These are phyloP conservation scores for Bremia lactucae DNA, from an alignment of 352 stramenopile genomes.

Conservation along the genomic window DNA sequence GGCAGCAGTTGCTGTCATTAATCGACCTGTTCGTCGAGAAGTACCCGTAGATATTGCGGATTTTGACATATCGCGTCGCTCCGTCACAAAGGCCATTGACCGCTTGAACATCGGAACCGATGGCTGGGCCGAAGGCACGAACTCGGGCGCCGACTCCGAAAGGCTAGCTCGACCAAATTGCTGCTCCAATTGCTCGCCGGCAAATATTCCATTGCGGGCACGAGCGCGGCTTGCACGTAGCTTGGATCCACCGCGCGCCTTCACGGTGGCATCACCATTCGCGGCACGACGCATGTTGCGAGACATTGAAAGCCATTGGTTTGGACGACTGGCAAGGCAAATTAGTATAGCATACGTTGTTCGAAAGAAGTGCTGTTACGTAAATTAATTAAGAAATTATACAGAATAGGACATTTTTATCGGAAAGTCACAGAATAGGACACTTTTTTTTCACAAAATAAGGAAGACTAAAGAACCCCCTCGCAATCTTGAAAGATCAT, in stretches of 20 bases:
- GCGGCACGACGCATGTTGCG: constrained; percentile 4
- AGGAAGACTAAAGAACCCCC: too few species aligned
- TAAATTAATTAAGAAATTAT: too few species aligned
- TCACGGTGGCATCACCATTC: background rate
- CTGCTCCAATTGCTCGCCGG: constrained; percentile 53
- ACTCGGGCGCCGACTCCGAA: constrained; percentile 44
- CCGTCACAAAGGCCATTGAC: constrained; percentile 47
- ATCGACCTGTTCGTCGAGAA: constrained; percentile 8
- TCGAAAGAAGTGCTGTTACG: too few species aligned
- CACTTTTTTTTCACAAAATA: too few species aligned
- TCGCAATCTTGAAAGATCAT: too few species aligned
- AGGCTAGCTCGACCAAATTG: constrained; percentile 32
- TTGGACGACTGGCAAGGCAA: too few species aligned
- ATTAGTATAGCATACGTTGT: too few species aligned
- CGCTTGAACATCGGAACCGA: constrained; percentile 8
- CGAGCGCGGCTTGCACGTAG: constrained; percentile 47
- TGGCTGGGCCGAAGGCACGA: constrained; percentile 27
- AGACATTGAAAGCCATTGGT: too few species aligned
- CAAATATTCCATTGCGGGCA: constrained; percentile 34
- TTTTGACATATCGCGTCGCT: constrained; percentile 11
- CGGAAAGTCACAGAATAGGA: too few species aligned
- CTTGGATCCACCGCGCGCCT: constrained; percentile 28
- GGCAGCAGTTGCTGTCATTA: constrained; percentile 4
- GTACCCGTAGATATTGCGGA: background rate
- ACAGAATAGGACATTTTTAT: too few species aligned